A percentile compares a stretch with the other conserved stretches of the same genome.
Evolutionary conservation across 2,329 filamentous ascomycete genomes (phyloP).

Genomic region (Alternaria sp.): DNA sequence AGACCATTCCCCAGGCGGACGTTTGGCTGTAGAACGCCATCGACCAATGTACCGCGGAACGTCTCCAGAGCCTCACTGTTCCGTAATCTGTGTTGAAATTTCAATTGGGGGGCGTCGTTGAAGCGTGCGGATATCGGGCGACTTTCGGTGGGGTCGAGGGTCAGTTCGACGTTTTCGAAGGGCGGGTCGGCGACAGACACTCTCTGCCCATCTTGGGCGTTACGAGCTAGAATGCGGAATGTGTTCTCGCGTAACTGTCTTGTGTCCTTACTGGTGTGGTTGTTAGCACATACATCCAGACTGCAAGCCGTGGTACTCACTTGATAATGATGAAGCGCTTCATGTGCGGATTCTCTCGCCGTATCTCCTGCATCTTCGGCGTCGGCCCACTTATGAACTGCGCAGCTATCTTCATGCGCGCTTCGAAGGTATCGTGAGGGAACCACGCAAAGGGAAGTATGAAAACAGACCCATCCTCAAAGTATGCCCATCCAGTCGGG

Average conservation of each 20-base stretch:
- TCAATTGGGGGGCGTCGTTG: conserved; percentile 1
- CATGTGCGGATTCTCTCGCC: background rate
- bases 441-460: conserved; percentile 9
- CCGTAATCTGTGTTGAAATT: background rate
- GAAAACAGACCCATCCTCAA: conserved; percentile 32
- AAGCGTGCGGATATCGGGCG: conserved; percentile 5
- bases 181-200: conserved; percentile 2
- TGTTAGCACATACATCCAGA: background rate
- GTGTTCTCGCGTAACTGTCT: background rate
- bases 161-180: conserved; percentile 15
- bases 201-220: conserved; percentile 13
- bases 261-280: conserved; percentile 5
- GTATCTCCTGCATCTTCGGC: conserved; percentile 9
- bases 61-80: conserved; percentile 10
- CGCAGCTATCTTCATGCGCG: conserved; percentile 20
- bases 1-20: conserved; percentile 25
- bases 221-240: conserved; percentile 14
- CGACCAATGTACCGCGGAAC: conserved; percentile 28
- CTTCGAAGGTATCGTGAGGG: conserved; percentile 21
- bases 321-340: conserved; percentile 18
- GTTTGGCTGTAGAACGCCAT: conserved; percentile 28
- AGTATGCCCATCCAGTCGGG: conserved; percentile 25
- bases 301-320: conserved; percentile 7
- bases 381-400: conserved; percentile 17
- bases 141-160: background rate